Conservation (phyloP, 441 rosid species). For the Geranium incanum region DNA sequence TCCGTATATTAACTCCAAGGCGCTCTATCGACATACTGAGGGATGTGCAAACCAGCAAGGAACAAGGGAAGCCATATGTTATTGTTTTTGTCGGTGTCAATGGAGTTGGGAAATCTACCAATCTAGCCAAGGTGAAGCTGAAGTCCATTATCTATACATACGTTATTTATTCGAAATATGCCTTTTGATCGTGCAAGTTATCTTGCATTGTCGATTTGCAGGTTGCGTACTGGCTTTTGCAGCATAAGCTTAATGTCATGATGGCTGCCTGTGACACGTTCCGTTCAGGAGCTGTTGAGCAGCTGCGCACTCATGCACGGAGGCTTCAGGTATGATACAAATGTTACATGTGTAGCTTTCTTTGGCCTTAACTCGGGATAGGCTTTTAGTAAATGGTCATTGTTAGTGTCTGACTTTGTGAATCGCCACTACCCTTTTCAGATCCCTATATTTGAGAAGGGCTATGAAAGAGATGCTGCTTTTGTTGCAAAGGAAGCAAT, state of each 20-base stretch:
- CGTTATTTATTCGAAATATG: not conserved
- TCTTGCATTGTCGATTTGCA: constrained; percentile 23
- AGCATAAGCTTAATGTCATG: constrained; percentile 84
- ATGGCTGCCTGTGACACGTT: constrained; percentile 99
- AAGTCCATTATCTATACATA: constrained; percentile 1
- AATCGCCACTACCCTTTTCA: constrained; percentile 21
- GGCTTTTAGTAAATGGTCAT: not conserved
- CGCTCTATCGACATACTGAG: constrained; percentile 90
- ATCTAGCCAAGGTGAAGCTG: constrained; percentile 68
- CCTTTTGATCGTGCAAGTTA: constrained; percentile 7
- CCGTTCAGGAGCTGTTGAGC: constrained; percentile 98
- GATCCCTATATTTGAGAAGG: constrained; percentile 96
- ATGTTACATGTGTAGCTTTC: not conserved
- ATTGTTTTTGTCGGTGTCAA: constrained; percentile 95
- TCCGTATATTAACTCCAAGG: constrained; percentile 89
- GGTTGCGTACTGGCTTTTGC: constrained; percentile 97
- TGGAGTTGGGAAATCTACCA: constrained; percentile 96
- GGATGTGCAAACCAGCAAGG: constrained; percentile 87
- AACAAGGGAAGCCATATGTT: constrained; percentile 82
- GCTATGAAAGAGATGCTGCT: constrained; percentile 98
- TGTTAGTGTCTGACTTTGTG: not conserved
- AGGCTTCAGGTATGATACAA: constrained; percentile 68
- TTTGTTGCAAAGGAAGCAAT: constrained; percentile 95
- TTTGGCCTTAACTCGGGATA: not conserved
- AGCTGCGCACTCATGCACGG: constrained; percentile 89